Evolutionary conservation across 1,139 yeast species (phyloP).

Genomic region (Blastobotrys capitulatus): DNA sequence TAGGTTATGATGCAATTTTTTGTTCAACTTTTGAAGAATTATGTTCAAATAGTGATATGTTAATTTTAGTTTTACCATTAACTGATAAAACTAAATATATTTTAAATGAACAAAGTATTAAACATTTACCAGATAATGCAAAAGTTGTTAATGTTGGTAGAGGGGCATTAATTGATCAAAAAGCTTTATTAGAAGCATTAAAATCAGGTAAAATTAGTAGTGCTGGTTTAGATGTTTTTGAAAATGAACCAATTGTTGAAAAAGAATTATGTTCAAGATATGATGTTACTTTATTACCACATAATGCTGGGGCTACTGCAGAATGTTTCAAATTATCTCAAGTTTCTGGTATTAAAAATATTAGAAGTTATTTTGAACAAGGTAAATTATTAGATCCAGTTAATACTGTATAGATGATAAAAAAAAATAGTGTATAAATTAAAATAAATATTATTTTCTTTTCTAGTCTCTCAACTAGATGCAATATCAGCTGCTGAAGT

Average conservation of each 20-base stretch:
- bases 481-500: conserved; percentile 19
- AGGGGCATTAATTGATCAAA: conserved; percentile 69
- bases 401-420: not conserved
- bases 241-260: conserved; percentile 58
- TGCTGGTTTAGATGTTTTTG: conserved; percentile 80
- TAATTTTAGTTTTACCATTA: conserved; percentile 67
- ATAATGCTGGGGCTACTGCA: conserved; percentile 66
- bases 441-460: not conserved
- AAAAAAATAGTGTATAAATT: not conserved
- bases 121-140: conserved; percentile 45
- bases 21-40: conserved; percentile 39
- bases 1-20: conserved; percentile 41
- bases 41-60: conserved; percentile 45
- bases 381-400: conserved; percentile 3
- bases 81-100: conserved; percentile 53
- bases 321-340: conserved; percentile 43
- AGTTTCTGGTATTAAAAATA: conserved; percentile 42
- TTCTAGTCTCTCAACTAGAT: too few species aligned
- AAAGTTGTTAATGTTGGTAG: conserved; percentile 76
- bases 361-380: conserved; percentile 21
- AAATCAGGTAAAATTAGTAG: conserved; percentile 59
- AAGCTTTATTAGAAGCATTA: conserved; percentile 62
- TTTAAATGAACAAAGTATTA: conserved; percentile 46
- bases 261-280: conserved; percentile 50
- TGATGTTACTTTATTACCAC: conserved; percentile 74